Evolutionary conservation across 371 early-diverging fungal species (phyloP), one percentile per base, ranked within the genome.

Genomic region (Syncephalastrum contaminatum): DNA sequence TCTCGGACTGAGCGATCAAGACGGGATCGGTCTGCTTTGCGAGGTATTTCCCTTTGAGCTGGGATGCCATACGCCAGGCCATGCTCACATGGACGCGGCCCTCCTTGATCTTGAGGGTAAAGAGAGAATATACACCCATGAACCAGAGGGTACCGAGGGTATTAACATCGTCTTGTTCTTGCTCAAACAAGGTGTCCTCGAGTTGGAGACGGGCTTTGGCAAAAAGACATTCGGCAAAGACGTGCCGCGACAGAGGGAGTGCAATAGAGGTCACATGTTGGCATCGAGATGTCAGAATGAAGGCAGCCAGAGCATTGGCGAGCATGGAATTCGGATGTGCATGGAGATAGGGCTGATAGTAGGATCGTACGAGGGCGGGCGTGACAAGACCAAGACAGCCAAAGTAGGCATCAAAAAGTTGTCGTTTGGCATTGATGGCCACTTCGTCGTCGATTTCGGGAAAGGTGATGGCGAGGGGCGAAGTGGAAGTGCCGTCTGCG

Each of bases 11-110:
- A 0, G 36, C 36, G 10, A 30, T 30, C 36, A 2, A 12, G 36
- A 30, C 12, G 36, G 36, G 36, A 12, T 30, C 36, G 12, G 36
- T 30, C 36, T 30, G 36, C 36, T 30, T 30, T 2, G 52, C 49
- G 19, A 58, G 27, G 21, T 72, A 71, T 4, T 54, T 49, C 6
- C 62, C 60, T 45, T 63, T 60, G 2, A 77, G 56, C 40, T 64
- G 53, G 22, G 66, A 19, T 1, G 62, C 59, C 74, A 77, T 73
- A 6, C 64, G 56, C 77, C 77, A 77, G 2, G 68, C 67, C 40
- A 66, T 48, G 43, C 59, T 63, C 21, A 64, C 63, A 19, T 66
- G 67, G 1, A 68, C 16, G 21, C 77, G 67, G 14, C 64, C 74
- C 20, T 73, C 71, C 14, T 53, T 56, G 25, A 60, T 72, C 14